Conservation (phyloP, 1,284 basidiomycete genomes). For the Ustilago xerochloae region DNA sequence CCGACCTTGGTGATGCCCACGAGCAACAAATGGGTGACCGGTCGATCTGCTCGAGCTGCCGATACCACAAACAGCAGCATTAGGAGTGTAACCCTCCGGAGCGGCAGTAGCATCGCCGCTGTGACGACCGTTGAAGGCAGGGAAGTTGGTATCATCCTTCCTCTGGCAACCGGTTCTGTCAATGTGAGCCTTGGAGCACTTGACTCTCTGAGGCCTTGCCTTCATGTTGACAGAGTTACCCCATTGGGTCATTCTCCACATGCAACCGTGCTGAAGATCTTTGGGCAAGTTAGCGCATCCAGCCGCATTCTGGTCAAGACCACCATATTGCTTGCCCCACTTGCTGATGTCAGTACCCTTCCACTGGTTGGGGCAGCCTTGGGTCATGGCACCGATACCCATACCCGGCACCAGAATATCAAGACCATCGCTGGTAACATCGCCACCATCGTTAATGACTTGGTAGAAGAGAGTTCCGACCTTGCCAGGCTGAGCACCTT, state of each 20-base stretch:
- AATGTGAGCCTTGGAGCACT: slow-evolving; percentile 43
- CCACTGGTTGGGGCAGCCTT: slow-evolving; percentile 35
- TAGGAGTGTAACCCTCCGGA: slow-evolving; percentile 27
- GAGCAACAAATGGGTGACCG: background rate
- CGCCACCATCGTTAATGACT: slow-evolving; percentile 38
- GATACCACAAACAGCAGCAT: slow-evolving; percentile 29
- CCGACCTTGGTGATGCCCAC: background rate
- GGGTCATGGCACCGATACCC: slow-evolving; percentile 23
- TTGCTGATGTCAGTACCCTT: slow-evolving; percentile 19
- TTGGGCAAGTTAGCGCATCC: slow-evolving; percentile 32
- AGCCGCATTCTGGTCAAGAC: slow-evolving; percentile 20
- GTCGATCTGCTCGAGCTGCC: slow-evolving; percentile 6
- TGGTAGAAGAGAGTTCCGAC: slow-evolving; percentile 40
- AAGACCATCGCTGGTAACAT: slow-evolving; percentile 20
- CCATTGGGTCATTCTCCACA: slow-evolving; percentile 41
- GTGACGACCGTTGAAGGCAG: background rate
- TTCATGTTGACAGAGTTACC: slow-evolving; percentile 24
- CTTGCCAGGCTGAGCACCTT: slow-evolving; percentile 20
- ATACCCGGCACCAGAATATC: slow-evolving; percentile 47
- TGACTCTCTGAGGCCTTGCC: slow-evolving; percentile 19
- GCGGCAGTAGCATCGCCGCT: slow-evolving; percentile 6
- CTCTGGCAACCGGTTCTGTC: slow-evolving; percentile 42
- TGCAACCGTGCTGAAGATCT: slow-evolving; percentile 33
- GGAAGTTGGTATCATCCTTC: slow-evolving; percentile 21
- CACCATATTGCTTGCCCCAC: slow-evolving; percentile 42